These are phyloP conservation scores for Dothideomycetes sp. DNA, from an alignment of 2,329 filamentous ascomycete genomes.

Conservation along the genomic window DNA sequence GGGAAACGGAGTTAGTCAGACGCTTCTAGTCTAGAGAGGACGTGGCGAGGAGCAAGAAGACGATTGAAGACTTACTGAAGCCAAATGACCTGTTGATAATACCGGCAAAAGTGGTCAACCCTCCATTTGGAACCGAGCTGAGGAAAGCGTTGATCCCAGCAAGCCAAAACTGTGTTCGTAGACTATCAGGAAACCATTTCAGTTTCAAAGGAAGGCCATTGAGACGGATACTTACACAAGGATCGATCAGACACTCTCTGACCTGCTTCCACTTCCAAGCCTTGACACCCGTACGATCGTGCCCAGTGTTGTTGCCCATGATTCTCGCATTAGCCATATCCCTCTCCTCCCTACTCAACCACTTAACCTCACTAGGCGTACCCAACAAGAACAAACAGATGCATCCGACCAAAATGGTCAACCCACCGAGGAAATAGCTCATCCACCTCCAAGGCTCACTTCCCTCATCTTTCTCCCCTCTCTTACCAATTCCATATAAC, in stretches of 20 bases:
- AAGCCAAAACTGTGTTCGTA: no score
- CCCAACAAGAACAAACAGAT: conserved; percentile 23
- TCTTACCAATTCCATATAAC: conserved; percentile 22
- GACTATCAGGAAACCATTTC: no score
- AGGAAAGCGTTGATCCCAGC: conserved; percentile 23
- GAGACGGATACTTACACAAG: no score
- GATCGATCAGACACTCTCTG: conserved; percentile 21
- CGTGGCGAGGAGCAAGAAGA: no score
- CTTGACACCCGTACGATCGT: conserved; percentile 23
- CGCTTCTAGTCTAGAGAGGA: no score
- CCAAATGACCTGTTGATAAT: conserved; percentile 15
- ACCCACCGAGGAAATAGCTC: conserved; percentile 21
- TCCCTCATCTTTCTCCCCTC: conserved; percentile 19
- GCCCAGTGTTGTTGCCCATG: conserved; percentile 23
- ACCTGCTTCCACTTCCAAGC: conserved; percentile 23
- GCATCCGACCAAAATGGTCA: conserved; percentile 20
- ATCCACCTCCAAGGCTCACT: conserved; percentile 24
- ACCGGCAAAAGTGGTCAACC: conserved; percentile 11
- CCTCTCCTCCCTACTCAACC: conserved; percentile 21
- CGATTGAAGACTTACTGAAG: conserved; percentile 18
- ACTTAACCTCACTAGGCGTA: conserved; percentile 23
- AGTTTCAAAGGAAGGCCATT: no score
- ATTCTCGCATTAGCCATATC: conserved; percentile 23
- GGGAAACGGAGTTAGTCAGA: no score
- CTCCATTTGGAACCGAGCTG: conserved; percentile 19